Base-by-base conservation (phyloP, 441 rosid species). In the Adansonia madagascariensis region DNA sequence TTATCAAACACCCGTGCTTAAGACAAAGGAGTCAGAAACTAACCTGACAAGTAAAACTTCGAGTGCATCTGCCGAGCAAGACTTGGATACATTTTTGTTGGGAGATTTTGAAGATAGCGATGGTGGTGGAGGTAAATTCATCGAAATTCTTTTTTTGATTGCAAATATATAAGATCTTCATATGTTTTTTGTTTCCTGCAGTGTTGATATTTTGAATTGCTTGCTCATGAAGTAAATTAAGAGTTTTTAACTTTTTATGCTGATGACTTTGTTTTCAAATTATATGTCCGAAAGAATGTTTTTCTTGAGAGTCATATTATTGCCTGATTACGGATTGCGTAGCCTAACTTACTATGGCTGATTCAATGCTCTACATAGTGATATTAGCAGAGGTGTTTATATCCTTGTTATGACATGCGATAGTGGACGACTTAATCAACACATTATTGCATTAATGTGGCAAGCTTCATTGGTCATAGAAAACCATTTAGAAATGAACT, bases 21-120 rank as follows among this genome's bases (percentile, higher is more conserved):
- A 78, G 20, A 60, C 81, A 62, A 83, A 82, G 53, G 46, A 55
- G 64, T 64, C 46, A 7, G 88, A 86, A 65, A 86, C 80, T 79
- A 82, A 75, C 10, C 71, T 77, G 47, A 71, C 75, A 49, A 82
- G 72, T 66, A 90, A 79, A 77, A 73, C 84, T 18, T 90, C 90
- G 15, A 84, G 80, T 63, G 60, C 74, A 7, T 70, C 74, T 70
- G 81, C 86, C 39, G 91, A 87, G 82, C 90, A 90, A 75, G 94
- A 90, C 78, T 83, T 90, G 76, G 94, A 90, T 79, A 79, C 89
- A 12, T 90, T 84, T 84, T 91, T 90, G 24, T 56, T 90, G 70
- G 94, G 94, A 78, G 94, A 90, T 85, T 81, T 89, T 61, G 94
- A 87, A 71, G 90, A 89, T 71, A 86, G 90, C 59, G 94, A 90